A percentile compares a stretch with the other conserved stretches of the same genome.
These are phyloP conservation scores for Lentinula lateritia DNA, from an alignment of 768 basidiomycete genomes.

Conservation along the genomic window DNA sequence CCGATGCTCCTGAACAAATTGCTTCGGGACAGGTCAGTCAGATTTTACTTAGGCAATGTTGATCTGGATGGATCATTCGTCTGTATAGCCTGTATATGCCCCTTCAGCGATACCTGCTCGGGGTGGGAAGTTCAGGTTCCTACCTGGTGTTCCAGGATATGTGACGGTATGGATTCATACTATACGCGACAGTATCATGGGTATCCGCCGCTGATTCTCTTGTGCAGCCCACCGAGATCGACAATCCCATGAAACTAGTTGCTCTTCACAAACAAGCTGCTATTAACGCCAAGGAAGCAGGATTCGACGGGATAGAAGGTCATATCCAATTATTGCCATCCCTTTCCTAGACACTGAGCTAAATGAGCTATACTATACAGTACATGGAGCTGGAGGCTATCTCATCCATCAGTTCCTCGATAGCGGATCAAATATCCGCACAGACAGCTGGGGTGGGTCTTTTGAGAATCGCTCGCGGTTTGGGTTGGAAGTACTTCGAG, in stretches of 20 bases:
- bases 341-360: too few relatives aligned
- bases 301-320: slow-evolving; percentile 32
- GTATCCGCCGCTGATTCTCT: neutral
- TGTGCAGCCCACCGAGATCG: slow-evolving; percentile 17
- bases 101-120: slow-evolving; percentile 19
- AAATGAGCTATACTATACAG: neutral
- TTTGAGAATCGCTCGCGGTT: slow-evolving; percentile 38
- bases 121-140: slow-evolving; percentile 21
- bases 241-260: slow-evolving; percentile 24
- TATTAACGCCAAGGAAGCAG: slow-evolving; percentile 26
- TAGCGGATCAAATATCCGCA: slow-evolving; percentile 26
- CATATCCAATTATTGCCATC: too few relatives aligned
- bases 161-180: slow-evolving; percentile 10
- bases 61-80: neutral
- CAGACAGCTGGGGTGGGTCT: slow-evolving; percentile 38
- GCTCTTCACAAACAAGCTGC: slow-evolving; percentile 26
- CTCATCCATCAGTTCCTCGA: slow-evolving; percentile 32
- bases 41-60: too few relatives aligned
- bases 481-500: slow-evolving; percentile 28
- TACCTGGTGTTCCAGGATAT: slow-evolving; percentile 21
- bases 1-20: slow-evolving; percentile 23
- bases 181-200: too few relatives aligned
- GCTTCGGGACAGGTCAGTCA: slow-evolving; percentile 15
- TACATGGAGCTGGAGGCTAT: slow-evolving; percentile 25
- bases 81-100: slow-evolving; percentile 17